A percentile compares a stretch with the other conserved stretches of the same genome.
phyloP scores from a whole-genome alignment of 495 filamentous ascomycete species.

The Penicillium egyptiacum region DNA sequence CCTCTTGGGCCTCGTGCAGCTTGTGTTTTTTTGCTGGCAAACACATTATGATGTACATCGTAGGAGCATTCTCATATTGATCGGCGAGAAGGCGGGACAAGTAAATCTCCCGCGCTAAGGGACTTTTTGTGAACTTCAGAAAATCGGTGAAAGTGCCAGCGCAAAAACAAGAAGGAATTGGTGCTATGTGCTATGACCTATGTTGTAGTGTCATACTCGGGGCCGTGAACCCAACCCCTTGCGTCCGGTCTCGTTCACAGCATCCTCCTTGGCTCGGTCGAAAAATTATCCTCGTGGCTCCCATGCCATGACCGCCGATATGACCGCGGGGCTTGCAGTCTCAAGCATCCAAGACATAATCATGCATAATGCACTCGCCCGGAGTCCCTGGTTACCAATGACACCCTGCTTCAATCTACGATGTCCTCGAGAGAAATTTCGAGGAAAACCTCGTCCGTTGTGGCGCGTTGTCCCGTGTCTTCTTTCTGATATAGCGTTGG shows the following conservation, averaged over 20 bases:
- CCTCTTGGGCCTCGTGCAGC: slow-evolving; percentile 29
- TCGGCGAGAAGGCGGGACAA: not conserved
- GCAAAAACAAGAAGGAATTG: not conserved
- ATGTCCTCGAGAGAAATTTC: not conserved
- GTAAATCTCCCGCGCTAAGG: not conserved
- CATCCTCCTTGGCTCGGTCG: not conserved
- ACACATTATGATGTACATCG: slow-evolving; percentile 3
- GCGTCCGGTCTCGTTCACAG: slow-evolving; percentile 14
- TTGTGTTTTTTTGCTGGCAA: slow-evolving; percentile 11
- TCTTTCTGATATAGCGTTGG: slow-evolving; percentile 13
- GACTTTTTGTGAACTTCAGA: not conserved
- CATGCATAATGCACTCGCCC: slow-evolving; percentile 8
- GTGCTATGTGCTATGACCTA: slow-evolving; percentile 11
- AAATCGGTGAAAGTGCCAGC: slow-evolving; percentile 4
- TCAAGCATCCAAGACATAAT: not conserved
- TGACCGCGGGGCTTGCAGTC: slow-evolving; percentile 10
- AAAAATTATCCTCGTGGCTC: slow-evolving; percentile 18
- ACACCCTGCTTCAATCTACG: not conserved
- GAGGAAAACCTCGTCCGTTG: not conserved
- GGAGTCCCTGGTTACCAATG: not conserved
- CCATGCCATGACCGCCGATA: slow-evolving; percentile 19
- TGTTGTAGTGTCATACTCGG: slow-evolving; percentile 3
- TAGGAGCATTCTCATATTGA: not conserved
- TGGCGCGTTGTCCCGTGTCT: slow-evolving; percentile 6
- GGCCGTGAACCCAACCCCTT: slow-evolving; percentile 21